Base-by-base conservation (phyloP, 2,329 filamentous ascomycete species). In the Clathrospora elynae region DNA sequence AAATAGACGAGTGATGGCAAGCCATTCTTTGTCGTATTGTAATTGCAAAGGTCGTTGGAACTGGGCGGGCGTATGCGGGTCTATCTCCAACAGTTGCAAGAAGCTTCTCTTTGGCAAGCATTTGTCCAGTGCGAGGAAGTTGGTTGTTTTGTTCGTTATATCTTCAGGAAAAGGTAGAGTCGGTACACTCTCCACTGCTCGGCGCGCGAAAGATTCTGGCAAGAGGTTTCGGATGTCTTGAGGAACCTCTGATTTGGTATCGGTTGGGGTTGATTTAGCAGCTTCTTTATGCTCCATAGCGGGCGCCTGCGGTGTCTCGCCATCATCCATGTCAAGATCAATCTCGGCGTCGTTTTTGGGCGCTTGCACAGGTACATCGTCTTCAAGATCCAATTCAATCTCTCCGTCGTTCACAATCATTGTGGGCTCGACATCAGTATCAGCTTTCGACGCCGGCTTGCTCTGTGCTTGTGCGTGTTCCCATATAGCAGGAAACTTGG, bases 121-220 rank as follows among this genome's bases (percentile, higher is more conserved):
- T 70, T 99, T 99, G 72, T 96, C 92, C 2, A 99, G 77, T 0
- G 93, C 88, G 8, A 99, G 78, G 69, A 99, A 99, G 9, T 84
- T 79, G 2, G 92, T 95, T 4, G 79, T 78, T 13, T 78, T 86
- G 74, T 97, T 97, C 2, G 78, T 81, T 49, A 96, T 95, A 1
- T 77, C 80, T 0, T 78, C 64, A 0, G 90, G 90, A 11, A 87
- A 82, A 2, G 85, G 83, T 7, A 71, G 66, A 74, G 41, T 51
- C 25, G 49, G 53, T 45, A 53, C 46, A 37, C 20, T 33, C 24
- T 54, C 50, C 16, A 37, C 42, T 13, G 51, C 49, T 5, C 58
- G 54, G 19, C 56, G 63, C 5, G 79, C 72, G 65, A 95, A 95
- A 1, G 87, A 86, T 16, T 85, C 85, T 2, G 90, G 90, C 1